Base-by-base conservation (phyloP, 163 green algal species). In the Chlorella variabilis region DNA sequence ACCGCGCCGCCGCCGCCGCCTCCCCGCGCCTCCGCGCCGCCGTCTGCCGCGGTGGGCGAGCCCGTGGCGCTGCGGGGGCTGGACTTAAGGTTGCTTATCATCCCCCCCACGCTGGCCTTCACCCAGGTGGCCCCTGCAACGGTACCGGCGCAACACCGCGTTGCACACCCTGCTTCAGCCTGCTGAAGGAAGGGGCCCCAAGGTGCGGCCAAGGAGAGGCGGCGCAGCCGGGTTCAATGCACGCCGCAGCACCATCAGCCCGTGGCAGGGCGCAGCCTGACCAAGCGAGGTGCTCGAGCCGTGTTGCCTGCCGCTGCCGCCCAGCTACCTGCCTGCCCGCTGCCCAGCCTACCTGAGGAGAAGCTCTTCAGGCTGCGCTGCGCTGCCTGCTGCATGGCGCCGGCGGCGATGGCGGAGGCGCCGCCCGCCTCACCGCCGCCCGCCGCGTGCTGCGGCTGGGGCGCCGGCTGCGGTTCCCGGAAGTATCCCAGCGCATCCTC, bases 401-500 rank as follows among this genome's bases (percentile, higher is more conserved):
- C 31, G 45, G 31, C 45, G 8, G 58, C 36, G 33, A 51, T 65
- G 45, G 31, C 45, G 8, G 58, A 27, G 33, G 51, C 49, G n/a
- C n/a, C 33, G 65, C 59, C 21, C 51, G 58, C 45, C 15, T 54
- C 31, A 33, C 45, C 29, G 29, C 36, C 62, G 67, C 45, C 79
- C 15, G 33, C 34, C 21, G 38, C 59, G 62, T 75, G 36, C 41
- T 77, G 41, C 1, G 45, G 39, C 38, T 23, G 13, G 18, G 54
- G 71, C 13, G 79, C 41, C 8, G 39, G 67, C 49, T 59, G 54
- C 13, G 41, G 67, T 62, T 66, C 69, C 36, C 31, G 80, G 48
- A 54, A 89, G 42, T 85, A 89, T 2, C 87, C 88, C 56, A 92
- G 70, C 1, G 78, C 45, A 2, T 75, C 67, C 31, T 92, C 87